Base-by-base conservation (phyloP, 2,329 filamentous ascomycete species). In the Alternaria postmessia region DNA sequence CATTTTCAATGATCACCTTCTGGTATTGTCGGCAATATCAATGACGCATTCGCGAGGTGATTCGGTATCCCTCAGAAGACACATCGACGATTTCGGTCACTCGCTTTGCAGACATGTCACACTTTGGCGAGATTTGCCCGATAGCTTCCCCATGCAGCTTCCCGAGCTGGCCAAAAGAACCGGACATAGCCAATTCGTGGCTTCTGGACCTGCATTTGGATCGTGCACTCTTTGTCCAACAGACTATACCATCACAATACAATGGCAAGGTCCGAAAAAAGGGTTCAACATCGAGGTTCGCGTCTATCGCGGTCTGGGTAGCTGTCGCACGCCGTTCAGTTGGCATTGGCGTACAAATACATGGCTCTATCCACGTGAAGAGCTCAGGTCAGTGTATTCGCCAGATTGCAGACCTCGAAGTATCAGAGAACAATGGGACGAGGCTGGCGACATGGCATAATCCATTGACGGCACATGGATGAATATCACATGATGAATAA, bases 171-270 rank as follows among this genome's bases (percentile, higher is more conserved):
- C 38, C 26, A 49, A 60, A 24, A 46, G 60, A 56, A 51, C 8
- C 38, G 16, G 51, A 26, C 48, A 59, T 18, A 34, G 44, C 41
- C 41, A 43, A 34, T 68, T 67, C 38, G 16, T 41, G 51, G 8
- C 52, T 44, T 70, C 59, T 51, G 39, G 57, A 38, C 57, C 51
- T 51, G 53, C 51, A 34, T 61, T 65, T 11, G 59, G 68, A 59
- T 72, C 63, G 28, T 72, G 68, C 51, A 39, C 38, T 18, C 51
- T 61, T 42, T 69, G 62, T 59, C 30, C 55, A 11, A 72, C 63
- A 53, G 65, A 70, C 57, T 70, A 69, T 46, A 57, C 32, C 41
- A 61, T 72, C 36, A 53, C 61, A 9, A 62, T 65, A 61, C 16
- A 24, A 7, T 70, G 64, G 65, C 44, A 57, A 44, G 61, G 61